Conservation (phyloP, 116 monocot species). For the Dioscorea cayenensis region DNA sequence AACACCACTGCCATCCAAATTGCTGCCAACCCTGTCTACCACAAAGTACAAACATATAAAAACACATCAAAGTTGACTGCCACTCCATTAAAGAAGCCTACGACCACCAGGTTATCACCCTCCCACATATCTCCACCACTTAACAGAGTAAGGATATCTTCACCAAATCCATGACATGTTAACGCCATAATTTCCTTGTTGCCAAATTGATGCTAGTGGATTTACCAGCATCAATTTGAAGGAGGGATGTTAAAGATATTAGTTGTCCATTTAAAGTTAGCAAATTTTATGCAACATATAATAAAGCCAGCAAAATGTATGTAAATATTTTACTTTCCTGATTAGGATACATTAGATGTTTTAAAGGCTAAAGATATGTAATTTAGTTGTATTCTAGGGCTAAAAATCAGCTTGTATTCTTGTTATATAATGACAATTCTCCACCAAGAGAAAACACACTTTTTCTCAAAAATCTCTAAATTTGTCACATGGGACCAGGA, state of each 20-base stretch:
- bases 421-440: neutral
- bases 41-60: too few relatives aligned
- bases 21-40: too few relatives aligned
- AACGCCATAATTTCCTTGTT: too few relatives aligned
- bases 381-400: neutral
- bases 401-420: neutral
- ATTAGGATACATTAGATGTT: neutral
- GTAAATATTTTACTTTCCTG: neutral
- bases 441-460: neutral
- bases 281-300: neutral
- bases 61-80: too few relatives aligned
- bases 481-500: neutral
- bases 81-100: too few relatives aligned
- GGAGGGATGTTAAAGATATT: neutral
- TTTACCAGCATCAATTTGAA: too few relatives aligned
- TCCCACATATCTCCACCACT: too few relatives aligned
- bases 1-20: too few relatives aligned
- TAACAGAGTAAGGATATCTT: too few relatives aligned
- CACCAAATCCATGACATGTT: too few relatives aligned
- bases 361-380: neutral
- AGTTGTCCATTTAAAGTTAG: slow-evolving; percentile 1
- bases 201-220: too few relatives aligned
- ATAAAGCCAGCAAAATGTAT: neutral
- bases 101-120: too few relatives aligned
- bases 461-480: neutral